Evolutionary conservation across 139 green algal genomes (phyloP), one percentile per base, ranked within the genome.

Genomic region (Spirogloea muscicola): DNA sequence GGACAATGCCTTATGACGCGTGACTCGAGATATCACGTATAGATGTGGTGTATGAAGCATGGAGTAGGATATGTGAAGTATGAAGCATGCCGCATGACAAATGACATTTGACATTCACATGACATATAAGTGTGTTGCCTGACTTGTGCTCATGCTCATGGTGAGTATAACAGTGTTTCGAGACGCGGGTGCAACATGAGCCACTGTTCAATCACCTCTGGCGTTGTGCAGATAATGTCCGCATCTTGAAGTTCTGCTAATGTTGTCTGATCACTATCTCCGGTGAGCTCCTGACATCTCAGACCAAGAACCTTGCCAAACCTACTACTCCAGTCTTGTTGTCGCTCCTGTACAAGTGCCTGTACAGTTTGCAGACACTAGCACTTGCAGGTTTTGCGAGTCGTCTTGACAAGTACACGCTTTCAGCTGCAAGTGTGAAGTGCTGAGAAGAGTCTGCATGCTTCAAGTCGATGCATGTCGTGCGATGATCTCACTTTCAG

Each of bases 161-260:
- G n/a, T n/a, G n/a, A n/a, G n/a, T n/a, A n/a, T n/a, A n/a, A n/a
- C n/a, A n/a, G n/a, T n/a, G n/a, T n/a, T n/a, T n/a, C n/a, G n/a
- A n/a, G n/a, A n/a, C n/a, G n/a, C n/a, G n/a, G n/a, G n/a, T n/a
- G n/a, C n/a, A n/a, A n/a, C n/a, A n/a, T n/a, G n/a, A n/a, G n/a
- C n/a, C n/a, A n/a, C n/a, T n/a, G n/a, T n/a, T n/a, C n/a, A n/a
- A n/a, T n/a, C n/a, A 75, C 66, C 66, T 77, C 72, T 36, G 72
- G 72, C 10, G 72, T 81, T 7, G 72, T 81, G 27, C 75, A 63
- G 65, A 81, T 81, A 25, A 81, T 77, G 41, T 81, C 72, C 25
- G 65, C 65, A 10, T 66, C 44, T 21, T 66, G 72, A 18, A 81
- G 42, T 38, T 81, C 72, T 63, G 48, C 76, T 31, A 46, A 33